These are phyloP conservation scores for Angomonas ambiguus DNA, from an alignment of 208 protist species.

Conservation along the genomic window DNA sequence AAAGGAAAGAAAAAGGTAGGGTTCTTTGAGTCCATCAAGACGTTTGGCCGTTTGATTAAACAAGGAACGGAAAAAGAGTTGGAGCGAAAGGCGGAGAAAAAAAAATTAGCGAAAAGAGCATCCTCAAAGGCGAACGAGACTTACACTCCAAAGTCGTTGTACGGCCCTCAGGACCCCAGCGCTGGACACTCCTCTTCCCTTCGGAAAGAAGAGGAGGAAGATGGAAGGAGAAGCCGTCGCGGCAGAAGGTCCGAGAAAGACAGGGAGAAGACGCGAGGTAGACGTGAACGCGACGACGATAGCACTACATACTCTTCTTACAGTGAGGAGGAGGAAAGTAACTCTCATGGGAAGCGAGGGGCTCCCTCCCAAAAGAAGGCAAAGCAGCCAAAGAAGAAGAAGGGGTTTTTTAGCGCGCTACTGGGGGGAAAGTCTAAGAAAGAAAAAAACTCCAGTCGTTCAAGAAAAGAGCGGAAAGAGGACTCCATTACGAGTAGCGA, in stretches of 20 bases:
- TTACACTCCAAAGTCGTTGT: slow-evolving; percentile 1
- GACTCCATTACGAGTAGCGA: background rate
- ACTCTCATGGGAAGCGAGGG: slow-evolving; percentile 5
- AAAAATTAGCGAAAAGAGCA: background rate
- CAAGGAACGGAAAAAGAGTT: background rate
- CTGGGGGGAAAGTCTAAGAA: slow-evolving; percentile 32
- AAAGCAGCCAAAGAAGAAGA: slow-evolving; percentile 19
- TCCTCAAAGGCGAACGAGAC: background rate
- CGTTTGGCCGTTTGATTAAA: background rate
- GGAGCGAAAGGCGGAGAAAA: slow-evolving; percentile 4
- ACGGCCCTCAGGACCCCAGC: background rate
- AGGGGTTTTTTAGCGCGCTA: slow-evolving; percentile 22
- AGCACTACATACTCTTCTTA: background rate
- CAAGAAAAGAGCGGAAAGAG: background rate
- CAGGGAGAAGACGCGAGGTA: background rate
- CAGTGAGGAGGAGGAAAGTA: slow-evolving; percentile 6
- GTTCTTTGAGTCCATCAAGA: slow-evolving; percentile 6
- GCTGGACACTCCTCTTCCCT: background rate
- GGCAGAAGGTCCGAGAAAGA: background rate
- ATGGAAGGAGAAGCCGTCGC: background rate
- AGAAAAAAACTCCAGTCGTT: background rate
- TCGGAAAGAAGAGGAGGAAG: background rate
- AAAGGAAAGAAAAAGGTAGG: slow-evolving; percentile 15
- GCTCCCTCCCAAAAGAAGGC: background rate
- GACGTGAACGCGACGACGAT: background rate